Percentiles rank a stretch among this genome's conserved stretches.
phyloP scores from a whole-genome alignment of 768 basidiomycete species.

The Collybia nuda region DNA sequence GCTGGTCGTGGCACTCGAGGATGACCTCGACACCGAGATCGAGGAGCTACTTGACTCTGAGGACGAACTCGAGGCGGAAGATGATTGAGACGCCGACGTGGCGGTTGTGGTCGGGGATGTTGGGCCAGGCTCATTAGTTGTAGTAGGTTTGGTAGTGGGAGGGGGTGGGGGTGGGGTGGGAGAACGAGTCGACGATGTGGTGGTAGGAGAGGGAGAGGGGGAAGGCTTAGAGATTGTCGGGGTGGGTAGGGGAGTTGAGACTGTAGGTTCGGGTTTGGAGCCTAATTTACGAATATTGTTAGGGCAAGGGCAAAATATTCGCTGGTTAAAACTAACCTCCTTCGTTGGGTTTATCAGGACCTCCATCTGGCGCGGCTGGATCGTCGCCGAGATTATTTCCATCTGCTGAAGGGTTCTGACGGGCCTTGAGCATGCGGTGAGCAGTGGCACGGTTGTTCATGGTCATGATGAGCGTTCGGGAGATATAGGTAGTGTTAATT shows the following conservation, averaged over 20 bases:
- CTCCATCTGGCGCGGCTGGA: no score
- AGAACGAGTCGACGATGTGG: background rate
- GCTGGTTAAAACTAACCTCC: background rate
- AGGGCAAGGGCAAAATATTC: background rate
- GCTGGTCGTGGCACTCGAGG: constrained; percentile 2
- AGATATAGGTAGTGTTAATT: background rate
- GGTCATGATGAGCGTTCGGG: constrained; percentile 19
- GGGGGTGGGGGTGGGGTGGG: background rate
- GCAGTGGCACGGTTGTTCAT: constrained; percentile 24
- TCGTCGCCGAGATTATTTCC: background rate
- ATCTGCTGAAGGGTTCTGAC: constrained; percentile 13
- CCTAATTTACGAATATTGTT: background rate
- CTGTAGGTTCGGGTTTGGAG: background rate
- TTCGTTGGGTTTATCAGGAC: no score
- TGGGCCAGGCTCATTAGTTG: background rate
- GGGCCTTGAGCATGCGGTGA: constrained; percentile 25
- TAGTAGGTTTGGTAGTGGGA: background rate
- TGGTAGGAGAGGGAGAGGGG: background rate
- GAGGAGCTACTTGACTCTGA: constrained; percentile 17
- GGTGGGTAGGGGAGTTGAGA: background rate
- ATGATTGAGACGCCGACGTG: constrained; percentile 3
- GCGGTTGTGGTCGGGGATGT: constrained; percentile 1
- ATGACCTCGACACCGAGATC: constrained; percentile 12
- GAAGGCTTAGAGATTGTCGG: constrained; percentile 7
- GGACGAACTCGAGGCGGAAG: constrained; percentile 3